Conservation (phyloP, 2,329 filamentous ascomycete species). For the Pyricularia pennisetigena region DNA sequence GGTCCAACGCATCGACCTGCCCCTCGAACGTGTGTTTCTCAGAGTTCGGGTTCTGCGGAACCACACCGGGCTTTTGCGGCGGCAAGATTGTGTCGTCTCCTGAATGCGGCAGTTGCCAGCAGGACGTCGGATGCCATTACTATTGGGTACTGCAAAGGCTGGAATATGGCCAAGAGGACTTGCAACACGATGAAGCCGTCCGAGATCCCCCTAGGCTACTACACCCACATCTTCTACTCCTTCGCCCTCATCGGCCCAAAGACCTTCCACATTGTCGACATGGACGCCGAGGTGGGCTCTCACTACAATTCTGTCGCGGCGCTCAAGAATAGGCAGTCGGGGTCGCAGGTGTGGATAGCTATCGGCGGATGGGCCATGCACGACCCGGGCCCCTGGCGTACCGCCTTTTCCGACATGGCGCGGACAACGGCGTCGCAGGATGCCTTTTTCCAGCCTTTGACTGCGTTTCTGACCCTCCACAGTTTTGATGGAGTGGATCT, state of each 20-base stretch:
- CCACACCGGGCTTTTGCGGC: conserved; percentile 17
- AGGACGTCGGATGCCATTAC: conserved; percentile 3
- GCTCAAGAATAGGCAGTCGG: conserved; percentile 17
- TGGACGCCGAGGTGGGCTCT: neutral
- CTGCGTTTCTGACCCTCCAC: conserved; percentile 10
- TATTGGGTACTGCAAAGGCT: conserved; percentile 21
- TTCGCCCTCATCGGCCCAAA: conserved; percentile 24
- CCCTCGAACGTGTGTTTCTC: conserved; percentile 27
- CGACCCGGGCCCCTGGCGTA: conserved; percentile 20
- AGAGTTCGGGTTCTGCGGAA: conserved; percentile 19
- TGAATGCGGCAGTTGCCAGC: conserved; percentile 7
- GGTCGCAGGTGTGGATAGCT: conserved; percentile 25
- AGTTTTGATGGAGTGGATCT: conserved; percentile 10
- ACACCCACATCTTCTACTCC: conserved; percentile 23
- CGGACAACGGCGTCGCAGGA: conserved; percentile 5
- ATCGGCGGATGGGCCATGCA: conserved; percentile 32
- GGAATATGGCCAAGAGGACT: conserved; percentile 8
- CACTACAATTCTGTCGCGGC: conserved; percentile 19
- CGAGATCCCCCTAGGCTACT: conserved; percentile 14
- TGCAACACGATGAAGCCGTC: conserved; percentile 11
- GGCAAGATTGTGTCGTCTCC: conserved; percentile 7
- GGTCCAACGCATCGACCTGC: conserved; percentile 13
- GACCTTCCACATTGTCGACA: conserved; percentile 14
- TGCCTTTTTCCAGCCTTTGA: conserved; percentile 12
- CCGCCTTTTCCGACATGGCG: conserved; percentile 18